A percentile compares a stretch with the other conserved stretches of the same genome.
phyloP scores from a whole-genome alignment of 441 rosid species.

The Pelargonium cotyledonis region DNA sequence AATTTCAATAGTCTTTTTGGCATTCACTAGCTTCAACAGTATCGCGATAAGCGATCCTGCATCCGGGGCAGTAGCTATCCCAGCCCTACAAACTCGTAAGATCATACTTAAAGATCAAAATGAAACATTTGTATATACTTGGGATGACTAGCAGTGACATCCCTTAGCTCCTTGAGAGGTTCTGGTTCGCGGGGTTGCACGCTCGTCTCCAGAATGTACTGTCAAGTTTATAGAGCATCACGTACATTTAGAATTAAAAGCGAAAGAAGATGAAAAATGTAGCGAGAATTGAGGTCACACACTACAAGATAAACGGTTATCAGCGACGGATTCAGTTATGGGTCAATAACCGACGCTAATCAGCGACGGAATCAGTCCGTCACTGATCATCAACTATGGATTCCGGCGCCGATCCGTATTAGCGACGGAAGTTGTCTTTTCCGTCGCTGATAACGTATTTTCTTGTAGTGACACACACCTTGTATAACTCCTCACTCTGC shows the following conservation, averaged over 20 bases:
- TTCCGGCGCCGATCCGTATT: no score
- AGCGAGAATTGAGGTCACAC: background rate
- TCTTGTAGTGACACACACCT: constrained; percentile 1
- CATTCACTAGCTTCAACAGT: constrained; percentile 36
- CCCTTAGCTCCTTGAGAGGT: constrained; percentile 28
- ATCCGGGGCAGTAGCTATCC: constrained; percentile 45
- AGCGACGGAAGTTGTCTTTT: no score
- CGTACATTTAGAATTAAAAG: background rate
- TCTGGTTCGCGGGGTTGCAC: constrained; percentile 34
- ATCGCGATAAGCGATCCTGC: constrained; percentile 41
- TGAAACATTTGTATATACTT: constrained; percentile 3
- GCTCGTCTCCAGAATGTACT: constrained; percentile 35
- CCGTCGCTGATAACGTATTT: no score
- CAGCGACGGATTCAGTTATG: no score
- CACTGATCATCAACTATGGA: no score
- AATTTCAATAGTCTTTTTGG: constrained; percentile 44
- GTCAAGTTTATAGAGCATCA: constrained; percentile 4
- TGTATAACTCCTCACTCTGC: constrained; percentile 5
- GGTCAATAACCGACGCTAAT: no score
- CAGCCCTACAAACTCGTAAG: constrained; percentile 13
- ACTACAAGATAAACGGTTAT: no score
- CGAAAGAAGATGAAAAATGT: background rate
- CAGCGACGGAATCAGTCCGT: no score
- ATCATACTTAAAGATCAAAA: no score
- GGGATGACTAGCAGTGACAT: constrained; percentile 28